These are phyloP conservation scores for Candida broadrunensis DNA, from an alignment of 805 yeast genomes.

Conservation along the genomic window DNA sequence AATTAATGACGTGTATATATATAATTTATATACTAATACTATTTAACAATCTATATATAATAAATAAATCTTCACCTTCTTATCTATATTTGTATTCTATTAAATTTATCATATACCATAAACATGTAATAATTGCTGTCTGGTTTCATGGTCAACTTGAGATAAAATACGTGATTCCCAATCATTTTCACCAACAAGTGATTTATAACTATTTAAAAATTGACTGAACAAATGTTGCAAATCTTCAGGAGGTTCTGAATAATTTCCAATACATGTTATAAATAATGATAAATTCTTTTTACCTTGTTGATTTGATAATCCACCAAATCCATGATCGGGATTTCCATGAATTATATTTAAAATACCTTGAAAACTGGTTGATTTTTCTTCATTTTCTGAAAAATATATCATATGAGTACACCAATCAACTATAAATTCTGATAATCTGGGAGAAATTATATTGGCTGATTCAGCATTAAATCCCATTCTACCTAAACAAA, in stretches of 20 bases:
- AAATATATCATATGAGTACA: conserved; percentile 62
- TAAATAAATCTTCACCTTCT: not conserved
- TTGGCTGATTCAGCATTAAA: conserved; percentile 57
- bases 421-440: conserved; percentile 65
- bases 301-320: conserved; percentile 42
- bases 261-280: conserved; percentile 57
- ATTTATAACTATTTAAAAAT: conserved; percentile 44
- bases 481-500: conserved; percentile 86
- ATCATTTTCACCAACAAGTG: conserved; percentile 41
- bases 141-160: conserved; percentile 29
- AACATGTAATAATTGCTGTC: conserved; percentile 14
- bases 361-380: conserved; percentile 83
- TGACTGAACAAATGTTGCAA: conserved; percentile 44
- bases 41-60: not conserved
- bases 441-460: conserved; percentile 53
- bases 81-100: not conserved
- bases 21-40: too few species aligned
- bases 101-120: conserved; percentile 13
- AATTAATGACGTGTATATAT: too few species aligned
- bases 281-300: conserved; percentile 49
- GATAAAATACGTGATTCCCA: conserved; percentile 30
- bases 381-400: conserved; percentile 84
- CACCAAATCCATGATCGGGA: conserved; percentile 59
- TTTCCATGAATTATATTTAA: conserved; percentile 61
- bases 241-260: conserved; percentile 47